A percentile compares a stretch with the other conserved stretches of the same genome.
Evolutionary conservation across 78 protist genomes (phyloP).

Genomic region (Speleostelium caveatum): DNA sequence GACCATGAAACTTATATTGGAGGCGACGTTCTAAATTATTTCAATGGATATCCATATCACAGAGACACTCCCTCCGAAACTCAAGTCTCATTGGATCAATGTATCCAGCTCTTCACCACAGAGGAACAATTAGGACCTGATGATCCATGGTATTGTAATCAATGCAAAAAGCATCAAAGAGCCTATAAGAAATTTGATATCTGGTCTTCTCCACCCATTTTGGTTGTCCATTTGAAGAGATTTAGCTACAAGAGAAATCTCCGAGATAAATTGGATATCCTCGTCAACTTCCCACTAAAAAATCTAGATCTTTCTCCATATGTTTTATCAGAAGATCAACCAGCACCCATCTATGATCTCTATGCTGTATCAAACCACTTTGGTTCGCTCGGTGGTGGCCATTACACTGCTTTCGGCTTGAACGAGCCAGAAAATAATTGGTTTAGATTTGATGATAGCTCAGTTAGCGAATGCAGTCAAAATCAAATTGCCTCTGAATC

Average conservation of each 20-base stretch:
- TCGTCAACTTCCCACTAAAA: conserved; percentile 87
- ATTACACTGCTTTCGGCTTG: conserved; percentile 95
- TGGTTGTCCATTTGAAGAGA: conserved; percentile 96
- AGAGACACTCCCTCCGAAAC: conserved; percentile 13
- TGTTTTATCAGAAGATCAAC: conserved; percentile 29
- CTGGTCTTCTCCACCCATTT: conserved; percentile 91
- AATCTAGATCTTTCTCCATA: conserved; percentile 82
- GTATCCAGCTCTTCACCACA: conserved; percentile 71
- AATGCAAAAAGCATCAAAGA: conserved; percentile 76
- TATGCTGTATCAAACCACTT: conserved; percentile 94
- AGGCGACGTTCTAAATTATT: not conserved
- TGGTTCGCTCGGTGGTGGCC: conserved; percentile 95
- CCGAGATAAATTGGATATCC: conserved; percentile 87
- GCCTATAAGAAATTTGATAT: conserved; percentile 91
- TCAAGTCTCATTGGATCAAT: conserved; percentile 29
- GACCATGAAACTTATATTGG: conserved; percentile 23
- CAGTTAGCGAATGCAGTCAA: conserved; percentile 12
- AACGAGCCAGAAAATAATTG: conserved; percentile 79
- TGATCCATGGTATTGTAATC: conserved; percentile 88
- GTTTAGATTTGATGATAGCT: conserved; percentile 85
- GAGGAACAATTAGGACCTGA: conserved; percentile 70
- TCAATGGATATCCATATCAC: not conserved
- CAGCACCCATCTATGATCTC: conserved; percentile 86
- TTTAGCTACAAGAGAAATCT: conserved; percentile 71
- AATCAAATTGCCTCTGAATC: conserved; percentile 34